Percentiles rank a stretch among this genome's conserved stretches.
phyloP scores from a whole-genome alignment of 805 yeast species.

The Komagataella pseudopastoris region DNA sequence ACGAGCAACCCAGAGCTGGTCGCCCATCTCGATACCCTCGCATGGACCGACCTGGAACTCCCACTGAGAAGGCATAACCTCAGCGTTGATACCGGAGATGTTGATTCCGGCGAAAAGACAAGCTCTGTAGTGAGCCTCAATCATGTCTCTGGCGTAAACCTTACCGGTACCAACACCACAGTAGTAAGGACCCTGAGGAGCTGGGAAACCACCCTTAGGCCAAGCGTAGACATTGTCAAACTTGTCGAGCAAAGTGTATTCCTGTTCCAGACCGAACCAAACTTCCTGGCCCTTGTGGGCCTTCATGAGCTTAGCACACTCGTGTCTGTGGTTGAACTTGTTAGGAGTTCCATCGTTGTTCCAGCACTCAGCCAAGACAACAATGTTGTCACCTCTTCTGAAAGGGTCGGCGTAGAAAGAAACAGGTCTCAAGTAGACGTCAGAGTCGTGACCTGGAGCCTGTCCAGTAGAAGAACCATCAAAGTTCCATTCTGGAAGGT shows the following conservation, averaged over 20 bases:
- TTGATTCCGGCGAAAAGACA: conserved; percentile 85
- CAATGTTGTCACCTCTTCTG: conserved; percentile 94
- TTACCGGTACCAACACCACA: conserved; percentile 99
- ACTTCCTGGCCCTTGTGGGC: conserved; percentile 76
- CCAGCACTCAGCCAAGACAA: conserved; percentile 94
- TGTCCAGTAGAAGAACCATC: conserved; percentile 98
- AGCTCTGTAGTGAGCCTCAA: conserved; percentile 98
- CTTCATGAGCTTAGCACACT: conserved; percentile 86
- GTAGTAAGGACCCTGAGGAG: conserved; percentile 99
- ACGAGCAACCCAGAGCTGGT: conserved; percentile 92
- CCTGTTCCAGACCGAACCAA: conserved; percentile 99
- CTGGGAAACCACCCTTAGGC: conserved; percentile 99
- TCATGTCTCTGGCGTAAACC: conserved; percentile 94
- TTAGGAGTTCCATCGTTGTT: conserved; percentile 98
- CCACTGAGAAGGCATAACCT: conserved; percentile 99
- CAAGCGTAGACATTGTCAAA: conserved; percentile 88
- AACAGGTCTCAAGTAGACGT: conserved; percentile 89
- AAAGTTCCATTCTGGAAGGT: conserved; percentile 97
- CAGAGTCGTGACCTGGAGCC: conserved; percentile 97
- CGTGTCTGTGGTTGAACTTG: conserved; percentile 96
- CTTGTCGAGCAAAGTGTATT: conserved; percentile 91
- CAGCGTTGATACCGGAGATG: conserved; percentile 96
- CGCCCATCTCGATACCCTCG: conserved; percentile 93
- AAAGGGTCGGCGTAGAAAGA: conserved; percentile 94
- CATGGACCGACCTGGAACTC: conserved; percentile 99